These are phyloP conservation scores for Gorgonomyces haynaldii DNA, from an alignment of 192 early-diverging fungal species.

Conservation along the genomic window DNA sequence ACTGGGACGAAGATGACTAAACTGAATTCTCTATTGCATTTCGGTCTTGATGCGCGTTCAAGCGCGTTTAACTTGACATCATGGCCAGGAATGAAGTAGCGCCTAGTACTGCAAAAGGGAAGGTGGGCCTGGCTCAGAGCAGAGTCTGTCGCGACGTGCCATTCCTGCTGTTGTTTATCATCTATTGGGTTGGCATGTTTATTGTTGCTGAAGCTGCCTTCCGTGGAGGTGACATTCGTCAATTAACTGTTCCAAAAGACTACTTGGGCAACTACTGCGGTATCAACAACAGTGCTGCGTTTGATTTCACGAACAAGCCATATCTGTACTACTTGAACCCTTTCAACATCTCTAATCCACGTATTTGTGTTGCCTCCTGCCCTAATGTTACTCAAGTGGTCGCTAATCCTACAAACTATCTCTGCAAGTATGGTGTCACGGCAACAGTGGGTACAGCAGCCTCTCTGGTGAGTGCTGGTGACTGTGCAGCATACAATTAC, in stretches of 20 bases:
- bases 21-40: no score
- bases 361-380: conserved; percentile 2
- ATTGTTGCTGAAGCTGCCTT: conserved; percentile 3
- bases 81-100: no score
- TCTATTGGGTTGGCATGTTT: conserved; percentile 8
- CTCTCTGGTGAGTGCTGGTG: not conserved
- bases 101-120: not conserved
- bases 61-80: no score
- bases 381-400: conserved; percentile 1
- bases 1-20: conserved; percentile 13
- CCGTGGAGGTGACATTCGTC: not conserved
- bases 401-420: not conserved
- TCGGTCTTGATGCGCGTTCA: no score
- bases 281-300: not conserved
- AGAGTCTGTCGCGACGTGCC: conserved; percentile 8
- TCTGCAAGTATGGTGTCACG: not conserved
- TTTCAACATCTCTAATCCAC: not conserved
- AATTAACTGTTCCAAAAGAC: conserved; percentile 4
- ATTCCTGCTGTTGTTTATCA: conserved; percentile 7
- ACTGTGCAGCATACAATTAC: conserved; percentile 3
- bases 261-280: conserved; percentile 6
- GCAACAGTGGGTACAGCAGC: not conserved
- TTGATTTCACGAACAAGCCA: not conserved
- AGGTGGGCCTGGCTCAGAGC: not conserved
- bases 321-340: conserved; percentile 4